phyloP scores from a whole-genome alignment of 2,329 filamentous ascomycete genomes.

The Epichloe brachyelytri region DNA sequence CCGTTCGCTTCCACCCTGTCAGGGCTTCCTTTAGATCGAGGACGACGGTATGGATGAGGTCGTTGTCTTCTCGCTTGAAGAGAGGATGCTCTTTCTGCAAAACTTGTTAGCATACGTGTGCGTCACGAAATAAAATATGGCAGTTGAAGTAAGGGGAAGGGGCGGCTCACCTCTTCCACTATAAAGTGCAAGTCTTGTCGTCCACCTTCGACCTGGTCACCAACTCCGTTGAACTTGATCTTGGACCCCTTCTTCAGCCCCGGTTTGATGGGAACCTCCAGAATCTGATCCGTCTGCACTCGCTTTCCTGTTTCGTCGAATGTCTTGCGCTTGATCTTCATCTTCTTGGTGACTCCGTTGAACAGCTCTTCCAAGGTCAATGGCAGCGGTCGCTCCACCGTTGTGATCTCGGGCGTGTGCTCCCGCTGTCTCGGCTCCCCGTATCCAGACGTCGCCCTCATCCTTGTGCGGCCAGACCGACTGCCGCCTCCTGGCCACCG shows the following conservation, averaged over 20 bases:
- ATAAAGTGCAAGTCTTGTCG: conserved; percentile 94
- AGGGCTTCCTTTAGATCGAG: conserved; percentile 86
- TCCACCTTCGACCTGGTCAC: conserved; percentile 91
- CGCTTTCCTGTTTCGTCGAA: conserved; percentile 80
- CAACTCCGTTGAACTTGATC: conserved; percentile 97
- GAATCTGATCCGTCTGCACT: conserved; percentile 72
- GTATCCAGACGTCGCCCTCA: conserved; percentile 27
- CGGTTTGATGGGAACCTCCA: conserved; percentile 91
- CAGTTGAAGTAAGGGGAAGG: no score
- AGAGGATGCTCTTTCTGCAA: conserved; percentile 71
- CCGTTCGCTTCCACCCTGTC: conserved; percentile 85
- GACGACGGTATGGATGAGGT: conserved; percentile 66
- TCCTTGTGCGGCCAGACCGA: conserved; percentile 27
- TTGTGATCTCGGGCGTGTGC: conserved; percentile 70
- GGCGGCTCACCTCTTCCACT: conserved; percentile 66
- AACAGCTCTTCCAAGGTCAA: conserved; percentile 82
- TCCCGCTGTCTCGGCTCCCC: conserved; percentile 19
- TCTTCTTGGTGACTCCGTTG: conserved; percentile 82
- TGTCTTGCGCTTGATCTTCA: conserved; percentile 95
- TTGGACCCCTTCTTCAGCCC: conserved; percentile 95
- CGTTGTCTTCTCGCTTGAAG: conserved; percentile 78
- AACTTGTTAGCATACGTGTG: conserved; percentile 7
- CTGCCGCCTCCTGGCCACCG: conserved; percentile 18
- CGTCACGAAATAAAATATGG: neutral
- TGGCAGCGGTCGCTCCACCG: conserved; percentile 72